phyloP scores from a whole-genome alignment of 768 basidiomycete genomes.

The Dacryopinax spathularia region DNA sequence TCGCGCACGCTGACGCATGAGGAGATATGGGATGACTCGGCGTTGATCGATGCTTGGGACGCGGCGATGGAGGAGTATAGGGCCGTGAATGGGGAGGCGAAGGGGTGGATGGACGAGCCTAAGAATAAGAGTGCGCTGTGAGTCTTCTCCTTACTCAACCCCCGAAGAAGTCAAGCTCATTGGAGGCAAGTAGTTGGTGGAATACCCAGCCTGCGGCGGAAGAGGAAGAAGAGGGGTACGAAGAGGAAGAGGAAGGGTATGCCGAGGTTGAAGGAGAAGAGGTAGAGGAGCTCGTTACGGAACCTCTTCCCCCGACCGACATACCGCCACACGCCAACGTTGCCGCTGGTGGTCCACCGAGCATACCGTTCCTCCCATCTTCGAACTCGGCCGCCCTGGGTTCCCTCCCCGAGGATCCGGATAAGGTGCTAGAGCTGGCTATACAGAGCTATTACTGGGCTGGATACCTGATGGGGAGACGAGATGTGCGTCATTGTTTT shows the following conservation, averaged over 20 bases:
- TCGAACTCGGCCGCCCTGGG: slow-evolving; percentile 27
- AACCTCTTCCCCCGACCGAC: neutral
- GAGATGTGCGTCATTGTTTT: neutral
- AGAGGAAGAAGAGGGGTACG: slow-evolving; percentile 29
- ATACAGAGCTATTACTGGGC: neutral
- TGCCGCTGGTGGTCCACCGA: slow-evolving; percentile 22
- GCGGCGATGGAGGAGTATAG: slow-evolving; percentile 65
- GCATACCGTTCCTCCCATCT: slow-evolving; percentile 25
- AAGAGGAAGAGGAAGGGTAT: neutral
- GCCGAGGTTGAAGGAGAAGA: neutral
- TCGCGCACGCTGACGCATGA: slow-evolving; percentile 37
- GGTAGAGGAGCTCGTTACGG: neutral
- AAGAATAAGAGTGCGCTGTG: neutral
- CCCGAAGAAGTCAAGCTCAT: neutral
- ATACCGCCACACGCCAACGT: neutral
- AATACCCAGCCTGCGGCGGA: slow-evolving; percentile 28
- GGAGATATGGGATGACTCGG: slow-evolving; percentile 80
- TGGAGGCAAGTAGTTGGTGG: neutral
- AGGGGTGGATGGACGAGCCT: neutral
- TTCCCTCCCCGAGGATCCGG: slow-evolving; percentile 30
- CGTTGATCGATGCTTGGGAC: slow-evolving; percentile 70
- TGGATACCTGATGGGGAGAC: neutral
- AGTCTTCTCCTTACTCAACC: neutral
- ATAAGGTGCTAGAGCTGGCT: slow-evolving; percentile 28
- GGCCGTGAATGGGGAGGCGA: neutral